phyloP scores from a whole-genome alignment of 148 eudicot species.

The Amaranthus cruentus region DNA sequence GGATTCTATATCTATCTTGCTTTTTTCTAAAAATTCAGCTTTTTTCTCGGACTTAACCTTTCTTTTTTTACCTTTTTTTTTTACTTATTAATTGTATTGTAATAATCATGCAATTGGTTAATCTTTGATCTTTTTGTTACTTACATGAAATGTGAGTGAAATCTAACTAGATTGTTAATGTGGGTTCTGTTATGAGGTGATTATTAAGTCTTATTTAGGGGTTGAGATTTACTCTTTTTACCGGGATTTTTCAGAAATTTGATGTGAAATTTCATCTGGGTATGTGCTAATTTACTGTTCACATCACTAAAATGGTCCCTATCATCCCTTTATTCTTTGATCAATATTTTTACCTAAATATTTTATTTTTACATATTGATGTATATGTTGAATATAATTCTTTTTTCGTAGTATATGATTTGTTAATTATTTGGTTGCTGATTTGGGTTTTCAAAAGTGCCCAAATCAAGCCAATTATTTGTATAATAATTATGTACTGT shows the following conservation, averaged over 20 bases:
- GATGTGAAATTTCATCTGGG: conserved; percentile 14
- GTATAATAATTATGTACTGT: conserved; percentile 2
- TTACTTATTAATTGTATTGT: neutral
- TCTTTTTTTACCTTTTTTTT: neutral
- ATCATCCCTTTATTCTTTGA: neutral
- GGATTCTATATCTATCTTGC: neutral
- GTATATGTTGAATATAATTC: neutral
- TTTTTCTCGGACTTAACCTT: conserved; percentile 12
- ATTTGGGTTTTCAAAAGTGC: too few relatives aligned
- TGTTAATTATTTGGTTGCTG: neutral
- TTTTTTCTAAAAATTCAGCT: conserved; percentile 19
- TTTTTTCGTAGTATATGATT: conserved; percentile 1
- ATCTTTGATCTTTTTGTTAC: too few relatives aligned
- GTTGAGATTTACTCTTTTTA: conserved; percentile 17
- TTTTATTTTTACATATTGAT: neutral
- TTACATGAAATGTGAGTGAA: neutral
- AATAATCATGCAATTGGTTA: neutral
- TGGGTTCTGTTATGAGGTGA: conserved; percentile 13
- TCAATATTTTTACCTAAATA: neutral
- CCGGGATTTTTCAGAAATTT: conserved; percentile 4
- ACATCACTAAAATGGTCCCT: neutral
- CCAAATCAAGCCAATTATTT: neutral
- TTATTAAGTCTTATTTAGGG: neutral
- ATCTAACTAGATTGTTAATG: conserved; percentile 14
- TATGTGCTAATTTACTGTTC: conserved; percentile 15